Percentiles rank a stretch among this genome's conserved stretches.
These are phyloP conservation scores for Lachancea sp. DNA, from an alignment of 805 yeast species.

Conservation along the genomic window DNA sequence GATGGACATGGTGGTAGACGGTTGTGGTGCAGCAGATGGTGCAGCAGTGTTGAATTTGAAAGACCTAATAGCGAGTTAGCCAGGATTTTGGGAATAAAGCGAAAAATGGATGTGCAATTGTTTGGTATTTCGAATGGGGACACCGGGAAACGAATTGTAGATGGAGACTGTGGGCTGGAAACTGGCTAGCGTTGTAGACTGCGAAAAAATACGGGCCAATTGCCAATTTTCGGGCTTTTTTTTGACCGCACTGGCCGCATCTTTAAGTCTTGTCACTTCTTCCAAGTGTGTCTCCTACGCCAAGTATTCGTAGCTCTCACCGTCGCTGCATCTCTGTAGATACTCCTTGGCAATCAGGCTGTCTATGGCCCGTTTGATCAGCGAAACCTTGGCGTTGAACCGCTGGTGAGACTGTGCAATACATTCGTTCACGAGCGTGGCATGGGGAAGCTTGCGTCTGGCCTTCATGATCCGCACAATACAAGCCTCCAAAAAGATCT, in stretches of 20 bases:
- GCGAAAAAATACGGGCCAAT: too few relatives aligned
- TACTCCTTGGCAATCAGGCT: constrained; percentile 80
- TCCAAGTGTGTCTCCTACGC: constrained; percentile 41
- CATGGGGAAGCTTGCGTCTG: constrained; percentile 71
- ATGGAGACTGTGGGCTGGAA: too few relatives aligned
- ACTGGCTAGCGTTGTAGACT: too few relatives aligned
- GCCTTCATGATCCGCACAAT: constrained; percentile 97
- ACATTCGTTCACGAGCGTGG: constrained; percentile 77
- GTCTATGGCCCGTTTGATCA: constrained; percentile 82
- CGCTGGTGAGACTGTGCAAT: constrained; percentile 74
- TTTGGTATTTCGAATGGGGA: too few relatives aligned
- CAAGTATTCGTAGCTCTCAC: constrained; percentile 70
- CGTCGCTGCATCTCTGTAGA: constrained; percentile 65
- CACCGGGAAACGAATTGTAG: too few relatives aligned
- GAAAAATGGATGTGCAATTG: too few relatives aligned
- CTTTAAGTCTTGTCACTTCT: not conserved
- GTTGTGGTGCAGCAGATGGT: too few relatives aligned
- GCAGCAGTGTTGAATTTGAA: too few relatives aligned
- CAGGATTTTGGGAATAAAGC: too few relatives aligned
- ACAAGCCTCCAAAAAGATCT: constrained; percentile 81
- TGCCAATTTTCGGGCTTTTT: too few relatives aligned
- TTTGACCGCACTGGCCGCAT: not conserved
- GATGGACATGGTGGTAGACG: not conserved
- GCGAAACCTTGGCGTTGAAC: constrained; percentile 79
- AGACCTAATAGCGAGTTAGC: too few relatives aligned